Conservation (phyloP, 495 filamentous ascomycete genomes). For the Aspergillus affinis region DNA sequence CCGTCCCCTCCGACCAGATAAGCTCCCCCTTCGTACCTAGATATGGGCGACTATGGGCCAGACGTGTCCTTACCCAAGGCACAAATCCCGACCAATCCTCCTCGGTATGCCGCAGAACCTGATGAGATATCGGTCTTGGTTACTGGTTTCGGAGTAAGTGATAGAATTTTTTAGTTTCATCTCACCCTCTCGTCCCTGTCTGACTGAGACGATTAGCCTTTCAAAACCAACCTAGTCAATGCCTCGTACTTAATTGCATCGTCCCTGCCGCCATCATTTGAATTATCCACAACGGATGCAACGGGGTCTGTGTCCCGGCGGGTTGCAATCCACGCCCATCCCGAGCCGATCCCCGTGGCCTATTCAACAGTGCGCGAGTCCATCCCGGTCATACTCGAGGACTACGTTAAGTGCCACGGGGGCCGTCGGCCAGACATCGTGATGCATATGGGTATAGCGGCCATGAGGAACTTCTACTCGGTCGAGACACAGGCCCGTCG, state of each 20-base stretch:
- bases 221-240: constrained; percentile 65
- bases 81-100: constrained; percentile 17
- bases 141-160: constrained; percentile 71
- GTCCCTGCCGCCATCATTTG: constrained; percentile 42
- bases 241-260: constrained; percentile 69
- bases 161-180: constrained; percentile 16
- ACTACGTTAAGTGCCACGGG: constrained; percentile 34
- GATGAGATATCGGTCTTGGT: constrained; percentile 65
- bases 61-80: constrained; percentile 18
- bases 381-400: constrained; percentile 57
- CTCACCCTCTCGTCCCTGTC: constrained; percentile 12
- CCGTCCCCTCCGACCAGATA: background rate
- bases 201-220: constrained; percentile 52
- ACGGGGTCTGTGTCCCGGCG: constrained; percentile 36
- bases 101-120: constrained; percentile 16
- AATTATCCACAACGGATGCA: constrained; percentile 19
- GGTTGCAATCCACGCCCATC: constrained; percentile 65
- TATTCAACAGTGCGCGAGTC: constrained; percentile 63
- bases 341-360: constrained; percentile 63
- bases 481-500: constrained; percentile 70
- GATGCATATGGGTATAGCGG: constrained; percentile 81
- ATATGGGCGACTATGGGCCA: constrained; percentile 44
- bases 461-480: constrained; percentile 64
- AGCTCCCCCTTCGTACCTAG: constrained; percentile 1
- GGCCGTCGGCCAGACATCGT: constrained; percentile 59